Base-by-base conservation (phyloP, 805 yeast species). In the Saturnispora saitoi region DNA sequence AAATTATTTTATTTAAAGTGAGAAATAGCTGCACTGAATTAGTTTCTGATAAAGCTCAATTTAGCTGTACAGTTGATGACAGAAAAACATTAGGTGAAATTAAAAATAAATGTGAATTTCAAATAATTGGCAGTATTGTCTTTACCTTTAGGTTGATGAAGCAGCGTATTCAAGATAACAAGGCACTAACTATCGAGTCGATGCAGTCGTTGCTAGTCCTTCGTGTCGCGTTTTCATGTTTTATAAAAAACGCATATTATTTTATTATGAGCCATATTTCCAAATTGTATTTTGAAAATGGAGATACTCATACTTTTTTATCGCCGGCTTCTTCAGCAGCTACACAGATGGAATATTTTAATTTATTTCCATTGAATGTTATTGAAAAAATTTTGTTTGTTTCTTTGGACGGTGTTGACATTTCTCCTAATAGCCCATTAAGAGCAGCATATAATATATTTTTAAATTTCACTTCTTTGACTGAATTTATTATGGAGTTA, bases 401-500 rank as follows among this genome's bases (percentile, higher is more conserved):
- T 7, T 8, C 37, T 12, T 20, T 38, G 29, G 26, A 31, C 29
- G 24, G 38, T 9, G 28, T 37, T n/a, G 30, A 45, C 5, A 26
- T 14, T 7, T 10, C 32, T 26, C 17, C 22, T 2, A 22, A 19
- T 24, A 20, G 19, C 4, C 24, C 30, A 3, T 20, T 45, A 8
- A 19, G 30, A 36, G 15, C 24, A 28, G 30, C 20, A 2, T 44
- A 15, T 12, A 17, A n/a, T 9, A 20, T 45, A 7, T 45, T 37
- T 45, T 26, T 20, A 12, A 41, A 37, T 36, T 38, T 45, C 14
- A 15, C 31, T 38, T 38, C 31, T 2, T 30, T 45, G 15, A 17
- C 31, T 3, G 42, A 37, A 4, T 20, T 38, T n/a, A 40, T 56
- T 2, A 44, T 54, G 22, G 54, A 51, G 12, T 42, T 50, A 11